These are phyloP conservation scores for Epichloe elymi DNA, from an alignment of 2,329 filamentous ascomycete genomes.

Conservation along the genomic window DNA sequence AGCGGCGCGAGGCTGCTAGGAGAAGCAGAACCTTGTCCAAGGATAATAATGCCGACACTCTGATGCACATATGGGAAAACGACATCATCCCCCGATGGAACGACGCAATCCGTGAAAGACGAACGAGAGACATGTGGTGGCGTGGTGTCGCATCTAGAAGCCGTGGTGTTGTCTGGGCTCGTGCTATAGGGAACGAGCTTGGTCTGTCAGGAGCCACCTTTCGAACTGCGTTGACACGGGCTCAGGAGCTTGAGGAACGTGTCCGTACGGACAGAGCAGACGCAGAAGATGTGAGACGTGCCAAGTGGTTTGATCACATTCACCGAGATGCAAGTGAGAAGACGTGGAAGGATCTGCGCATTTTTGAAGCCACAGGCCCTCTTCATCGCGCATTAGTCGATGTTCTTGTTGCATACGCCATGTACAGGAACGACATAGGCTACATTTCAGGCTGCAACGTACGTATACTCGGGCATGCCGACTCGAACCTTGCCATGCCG, in stretches of 20 bases:
- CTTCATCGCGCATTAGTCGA: slow-evolving; percentile 56
- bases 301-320: slow-evolving; percentile 50
- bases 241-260: slow-evolving; percentile 46
- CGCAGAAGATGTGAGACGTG: slow-evolving; percentile 41
- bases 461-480: slow-evolving; percentile 22
- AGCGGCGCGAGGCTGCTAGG: slow-evolving; percentile 41
- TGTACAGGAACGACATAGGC: slow-evolving; percentile 73
- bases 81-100: slow-evolving; percentile 68
- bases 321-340: slow-evolving; percentile 46
- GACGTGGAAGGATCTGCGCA: slow-evolving; percentile 59
- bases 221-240: slow-evolving; percentile 55
- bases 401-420: slow-evolving; percentile 64
- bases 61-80: slow-evolving; percentile 58
- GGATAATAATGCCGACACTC: slow-evolving; percentile 39
- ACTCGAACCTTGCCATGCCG: too few relatives aligned
- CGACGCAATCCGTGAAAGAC: slow-evolving; percentile 51
- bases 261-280: slow-evolving; percentile 37
- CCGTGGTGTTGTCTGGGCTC: slow-evolving; percentile 56
- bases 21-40: slow-evolving; percentile 37
- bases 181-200: slow-evolving; percentile 61
- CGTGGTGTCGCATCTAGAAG: slow-evolving; percentile 59
- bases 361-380: slow-evolving; percentile 55
- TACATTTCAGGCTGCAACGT: slow-evolving; percentile 65
- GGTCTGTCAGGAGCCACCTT: slow-evolving; percentile 55
- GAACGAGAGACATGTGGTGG: slow-evolving; percentile 72